Evolutionary conservation across 371 early-diverging fungal species (phyloP).

Genomic region (Vairimorpha apis): DNA sequence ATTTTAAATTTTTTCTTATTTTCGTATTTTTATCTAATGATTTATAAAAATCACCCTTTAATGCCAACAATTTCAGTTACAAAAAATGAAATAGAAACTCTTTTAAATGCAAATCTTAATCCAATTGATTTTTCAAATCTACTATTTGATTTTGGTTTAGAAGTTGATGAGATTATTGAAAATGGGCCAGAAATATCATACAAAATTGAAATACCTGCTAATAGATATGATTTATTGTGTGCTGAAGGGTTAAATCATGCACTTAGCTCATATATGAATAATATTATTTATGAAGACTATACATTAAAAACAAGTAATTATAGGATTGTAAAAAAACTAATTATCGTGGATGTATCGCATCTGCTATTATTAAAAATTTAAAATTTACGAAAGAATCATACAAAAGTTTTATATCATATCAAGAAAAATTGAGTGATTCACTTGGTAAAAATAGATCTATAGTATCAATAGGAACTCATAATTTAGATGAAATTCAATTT

Average conservation of each 20-base stretch:
- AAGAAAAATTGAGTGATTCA: conserved; percentile 95
- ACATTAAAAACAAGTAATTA: conserved; percentile 14
- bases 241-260: conserved; percentile 51
- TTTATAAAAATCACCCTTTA: background rate
- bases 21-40: no score
- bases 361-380: conserved; percentile 82
- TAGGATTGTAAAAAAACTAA: conserved; percentile 53
- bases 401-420: conserved; percentile 89
- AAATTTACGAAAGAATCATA: conserved; percentile 72
- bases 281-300: conserved; percentile 22
- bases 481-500: conserved; percentile 82
- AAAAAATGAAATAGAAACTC: conserved; percentile 13
- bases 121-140: conserved; percentile 80
- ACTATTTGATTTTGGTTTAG: conserved; percentile 98
- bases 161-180: conserved; percentile 83
- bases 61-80: conserved; percentile 40
- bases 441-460: conserved; percentile 87
- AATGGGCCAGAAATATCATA: conserved; percentile 71
- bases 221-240: conserved; percentile 71
- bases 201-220: conserved; percentile 97
- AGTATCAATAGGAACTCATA: conserved; percentile 96
- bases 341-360: conserved; percentile 79
- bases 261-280: conserved; percentile 45
- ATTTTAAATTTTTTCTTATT: no score
- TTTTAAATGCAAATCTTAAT: conserved; percentile 35